phyloP scores from a whole-genome alignment of 1,139 yeast species.

The Kodamaea suecica region DNA sequence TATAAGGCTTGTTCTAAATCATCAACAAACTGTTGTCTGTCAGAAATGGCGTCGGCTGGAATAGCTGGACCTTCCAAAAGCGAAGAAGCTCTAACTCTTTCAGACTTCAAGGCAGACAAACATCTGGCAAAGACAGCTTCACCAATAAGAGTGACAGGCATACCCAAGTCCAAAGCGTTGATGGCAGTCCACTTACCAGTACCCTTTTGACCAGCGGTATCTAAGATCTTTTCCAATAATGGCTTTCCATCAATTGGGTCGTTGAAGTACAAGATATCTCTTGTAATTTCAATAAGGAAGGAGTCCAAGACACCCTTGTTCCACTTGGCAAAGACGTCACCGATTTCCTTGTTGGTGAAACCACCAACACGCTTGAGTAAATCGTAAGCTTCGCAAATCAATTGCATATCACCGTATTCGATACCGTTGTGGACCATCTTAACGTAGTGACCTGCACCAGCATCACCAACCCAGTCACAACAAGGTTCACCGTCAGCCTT shows the following conservation, averaged over 20 bases:
- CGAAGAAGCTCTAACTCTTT: constrained; percentile 83
- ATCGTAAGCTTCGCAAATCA: constrained; percentile 97
- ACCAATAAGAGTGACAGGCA: constrained; percentile 97
- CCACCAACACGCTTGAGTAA: constrained; percentile 93
- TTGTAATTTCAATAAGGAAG: constrained; percentile 93
- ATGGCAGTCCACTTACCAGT: constrained; percentile 99
- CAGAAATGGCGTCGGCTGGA: constrained; percentile 53
- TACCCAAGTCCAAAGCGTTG: constrained; percentile 95
- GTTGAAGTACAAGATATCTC: constrained; percentile 85
- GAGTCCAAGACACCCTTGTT: constrained; percentile 98
- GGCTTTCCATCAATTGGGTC: constrained; percentile 89
- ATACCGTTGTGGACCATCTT: constrained; percentile 99
- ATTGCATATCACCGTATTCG: constrained; percentile 99
- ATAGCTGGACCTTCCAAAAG: constrained; percentile 74
- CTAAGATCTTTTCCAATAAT: constrained; percentile 92
- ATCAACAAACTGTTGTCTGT: constrained; percentile 81
- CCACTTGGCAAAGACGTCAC: constrained; percentile 90
- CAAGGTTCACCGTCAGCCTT: constrained; percentile 98
- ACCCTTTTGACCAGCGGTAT: constrained; percentile 99
- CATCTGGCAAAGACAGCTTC: constrained; percentile 98
- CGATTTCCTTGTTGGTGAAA: constrained; percentile 86
- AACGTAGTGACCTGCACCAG: constrained; percentile 98
- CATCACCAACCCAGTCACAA: constrained; percentile 99
- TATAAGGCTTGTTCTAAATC: constrained; percentile 97
- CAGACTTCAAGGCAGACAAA: constrained; percentile 86